Conservation (phyloP, 2,329 filamentous ascomycete genomes). For the Sporothrix brunneoviolacea region DNA sequence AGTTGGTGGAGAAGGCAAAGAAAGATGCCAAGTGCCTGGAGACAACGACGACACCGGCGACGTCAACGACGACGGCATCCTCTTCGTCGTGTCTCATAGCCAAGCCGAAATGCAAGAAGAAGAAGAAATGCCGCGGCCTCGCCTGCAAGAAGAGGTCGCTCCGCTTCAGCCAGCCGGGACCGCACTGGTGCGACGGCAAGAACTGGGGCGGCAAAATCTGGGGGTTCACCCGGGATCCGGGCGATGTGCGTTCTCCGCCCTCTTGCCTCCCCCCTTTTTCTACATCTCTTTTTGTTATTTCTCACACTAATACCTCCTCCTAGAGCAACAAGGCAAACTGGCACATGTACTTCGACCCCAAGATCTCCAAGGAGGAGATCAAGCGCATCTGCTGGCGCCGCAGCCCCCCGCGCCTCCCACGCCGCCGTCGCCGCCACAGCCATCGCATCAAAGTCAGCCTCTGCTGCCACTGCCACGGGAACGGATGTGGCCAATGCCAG, state of each 20-base stretch:
- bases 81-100: no score
- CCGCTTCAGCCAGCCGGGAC: background rate
- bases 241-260: constrained; percentile 14
- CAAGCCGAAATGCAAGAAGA: no score
- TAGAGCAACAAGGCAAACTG: constrained; percentile 10
- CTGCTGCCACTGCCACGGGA: constrained; percentile 1
- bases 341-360: constrained; percentile 15
- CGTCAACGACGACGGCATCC: background rate
- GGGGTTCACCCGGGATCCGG: constrained; percentile 10
- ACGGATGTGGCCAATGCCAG: background rate
- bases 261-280: background rate
- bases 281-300: background rate
- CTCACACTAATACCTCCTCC: background rate
- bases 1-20: no score
- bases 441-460: background rate
- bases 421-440: background rate
- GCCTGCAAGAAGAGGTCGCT: constrained; percentile 10
- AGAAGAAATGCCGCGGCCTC: background rate
- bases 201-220: constrained; percentile 18
- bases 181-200: constrained; percentile 19
- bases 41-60: background rate
- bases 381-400: constrained; percentile 7
- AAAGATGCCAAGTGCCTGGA: background rate
- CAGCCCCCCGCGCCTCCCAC: background rate
- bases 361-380: constrained; percentile 7